phyloP scores from a whole-genome alignment of 371 early-diverging fungal genomes.

The Lichtheimia ramosa region DNA sequence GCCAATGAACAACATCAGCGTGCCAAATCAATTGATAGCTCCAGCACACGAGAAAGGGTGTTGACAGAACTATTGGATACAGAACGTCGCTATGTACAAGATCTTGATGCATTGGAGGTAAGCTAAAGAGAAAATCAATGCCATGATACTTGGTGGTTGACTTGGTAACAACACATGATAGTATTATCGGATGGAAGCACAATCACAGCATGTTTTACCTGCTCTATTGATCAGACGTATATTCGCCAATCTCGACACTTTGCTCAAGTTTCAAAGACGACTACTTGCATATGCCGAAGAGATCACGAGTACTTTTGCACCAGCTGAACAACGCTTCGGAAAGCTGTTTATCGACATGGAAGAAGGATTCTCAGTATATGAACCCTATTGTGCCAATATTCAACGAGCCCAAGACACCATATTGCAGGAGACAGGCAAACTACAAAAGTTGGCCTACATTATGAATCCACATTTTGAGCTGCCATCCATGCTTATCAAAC shows the following conservation, averaged over 20 bases:
- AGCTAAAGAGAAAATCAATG: neutral
- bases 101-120: conserved; percentile 70
- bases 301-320: conserved; percentile 56
- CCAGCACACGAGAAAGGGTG: conserved; percentile 74
- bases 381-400: conserved; percentile 93
- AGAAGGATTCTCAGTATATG: conserved; percentile 86
- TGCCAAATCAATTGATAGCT: neutral
- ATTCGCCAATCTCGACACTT: conserved; percentile 89
- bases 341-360: conserved; percentile 75
- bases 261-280: conserved; percentile 93
- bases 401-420: conserved; percentile 66
- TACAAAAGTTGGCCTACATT: conserved; percentile 59
- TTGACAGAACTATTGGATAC: conserved; percentile 51
- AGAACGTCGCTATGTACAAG: conserved; percentile 47
- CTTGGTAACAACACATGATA: conserved; percentile 7
- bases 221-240: conserved; percentile 72
- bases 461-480: conserved; percentile 85
- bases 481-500: conserved; percentile 92
- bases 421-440: conserved; percentile 40
- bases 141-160: neutral
- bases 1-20: conserved; percentile 27
- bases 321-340: conserved; percentile 89
- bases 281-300: conserved; percentile 91
- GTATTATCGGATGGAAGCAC: conserved; percentile 56
- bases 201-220: conserved; percentile 59